Percentiles rank a stretch among this genome's conserved stretches.
Conservation (phyloP, 1,284 basidiomycete genomes). For the Laetiporus sulphureus region DNA sequence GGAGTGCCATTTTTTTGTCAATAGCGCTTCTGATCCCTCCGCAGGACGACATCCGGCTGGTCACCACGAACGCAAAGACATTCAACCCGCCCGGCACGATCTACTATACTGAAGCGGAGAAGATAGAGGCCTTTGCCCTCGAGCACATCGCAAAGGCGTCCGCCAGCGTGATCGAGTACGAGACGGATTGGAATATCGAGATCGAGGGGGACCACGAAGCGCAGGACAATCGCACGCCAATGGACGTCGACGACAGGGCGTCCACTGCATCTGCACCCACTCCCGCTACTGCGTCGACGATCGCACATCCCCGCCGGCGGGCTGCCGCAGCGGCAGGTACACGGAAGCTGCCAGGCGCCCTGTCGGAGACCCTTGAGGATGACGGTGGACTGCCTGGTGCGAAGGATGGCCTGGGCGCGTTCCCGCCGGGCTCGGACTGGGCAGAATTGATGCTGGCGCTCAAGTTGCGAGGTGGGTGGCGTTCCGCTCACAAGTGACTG, state of each 20-base stretch:
- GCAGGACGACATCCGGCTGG: conserved; percentile 63
- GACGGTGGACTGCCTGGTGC: conserved; percentile 69
- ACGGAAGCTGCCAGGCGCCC: conserved; percentile 18
- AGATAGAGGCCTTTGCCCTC: conserved; percentile 59
- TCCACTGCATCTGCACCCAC: too few relatives aligned
- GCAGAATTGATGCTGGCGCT: conserved; percentile 61
- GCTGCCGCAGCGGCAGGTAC: conserved; percentile 10
- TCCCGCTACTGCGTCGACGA: conserved; percentile 12
- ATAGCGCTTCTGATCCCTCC: background rate
- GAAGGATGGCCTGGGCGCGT: conserved; percentile 64
- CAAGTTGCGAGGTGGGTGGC: conserved; percentile 66
- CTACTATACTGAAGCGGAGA: conserved; percentile 65
- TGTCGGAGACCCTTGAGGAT: conserved; percentile 54
- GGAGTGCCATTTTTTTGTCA: conserved; percentile 27
- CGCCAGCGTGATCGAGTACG: conserved; percentile 68
- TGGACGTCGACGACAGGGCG: conserved; percentile 24
- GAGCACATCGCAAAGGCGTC: conserved; percentile 68
- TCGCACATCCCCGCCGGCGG: conserved; percentile 2
- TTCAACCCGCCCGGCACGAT: conserved; percentile 71
- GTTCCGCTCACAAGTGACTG: background rate
- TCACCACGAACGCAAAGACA: conserved; percentile 64
- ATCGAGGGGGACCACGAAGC: conserved; percentile 63
- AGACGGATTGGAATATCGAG: conserved; percentile 78
- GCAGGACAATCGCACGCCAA: conserved; percentile 32
- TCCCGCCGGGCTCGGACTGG: conserved; percentile 62